Percentiles rank a stretch among this genome's conserved stretches.
These are phyloP conservation scores for Azolla pinnata DNA, from an alignment of 75 land plant genomes.

Conservation along the genomic window DNA sequence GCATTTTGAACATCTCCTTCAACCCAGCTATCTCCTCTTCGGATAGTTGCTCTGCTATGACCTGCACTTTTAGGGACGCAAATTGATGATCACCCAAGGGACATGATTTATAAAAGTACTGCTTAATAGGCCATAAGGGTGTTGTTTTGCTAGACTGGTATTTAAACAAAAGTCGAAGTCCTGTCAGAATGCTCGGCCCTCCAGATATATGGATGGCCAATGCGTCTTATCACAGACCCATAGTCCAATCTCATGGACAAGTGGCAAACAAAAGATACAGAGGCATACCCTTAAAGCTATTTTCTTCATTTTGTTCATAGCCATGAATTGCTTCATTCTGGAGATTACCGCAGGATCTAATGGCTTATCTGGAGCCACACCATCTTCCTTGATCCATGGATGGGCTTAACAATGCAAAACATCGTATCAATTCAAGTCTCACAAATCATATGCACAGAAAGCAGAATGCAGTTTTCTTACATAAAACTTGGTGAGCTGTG, in stretches of 20 bases:
- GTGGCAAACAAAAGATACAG: too few relatives aligned
- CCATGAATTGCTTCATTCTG: slow-evolving; percentile 69
- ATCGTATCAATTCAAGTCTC: neutral
- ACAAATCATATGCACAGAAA: neutral
- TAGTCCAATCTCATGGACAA: slow-evolving; percentile 67
- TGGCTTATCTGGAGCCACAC: slow-evolving; percentile 92
- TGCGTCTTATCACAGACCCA: slow-evolving; percentile 38
- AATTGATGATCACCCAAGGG: too few relatives aligned
- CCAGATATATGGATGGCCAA: neutral
- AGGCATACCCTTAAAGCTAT: slow-evolving; percentile 74
- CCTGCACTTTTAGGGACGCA: slow-evolving; percentile 11
- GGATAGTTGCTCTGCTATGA: slow-evolving; percentile 30
- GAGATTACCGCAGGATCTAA: slow-evolving; percentile 51
- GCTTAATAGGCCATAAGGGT: too few relatives aligned
- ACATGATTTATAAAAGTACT: too few relatives aligned
- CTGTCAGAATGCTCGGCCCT: too few relatives aligned
- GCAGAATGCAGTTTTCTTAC: slow-evolving; percentile 33
- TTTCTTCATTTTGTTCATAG: slow-evolving; percentile 92
- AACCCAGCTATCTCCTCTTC: slow-evolving; percentile 45
- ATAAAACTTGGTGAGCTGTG: slow-evolving; percentile 61
- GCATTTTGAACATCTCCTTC: slow-evolving; percentile 41
- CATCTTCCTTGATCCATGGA: slow-evolving; percentile 88
- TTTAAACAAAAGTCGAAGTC: too few relatives aligned
- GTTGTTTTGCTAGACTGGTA: too few relatives aligned
- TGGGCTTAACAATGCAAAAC: slow-evolving; percentile 33